Base-by-base conservation (phyloP, 805 yeast genomes). In the Spencermartinsiella europaea region DNA sequence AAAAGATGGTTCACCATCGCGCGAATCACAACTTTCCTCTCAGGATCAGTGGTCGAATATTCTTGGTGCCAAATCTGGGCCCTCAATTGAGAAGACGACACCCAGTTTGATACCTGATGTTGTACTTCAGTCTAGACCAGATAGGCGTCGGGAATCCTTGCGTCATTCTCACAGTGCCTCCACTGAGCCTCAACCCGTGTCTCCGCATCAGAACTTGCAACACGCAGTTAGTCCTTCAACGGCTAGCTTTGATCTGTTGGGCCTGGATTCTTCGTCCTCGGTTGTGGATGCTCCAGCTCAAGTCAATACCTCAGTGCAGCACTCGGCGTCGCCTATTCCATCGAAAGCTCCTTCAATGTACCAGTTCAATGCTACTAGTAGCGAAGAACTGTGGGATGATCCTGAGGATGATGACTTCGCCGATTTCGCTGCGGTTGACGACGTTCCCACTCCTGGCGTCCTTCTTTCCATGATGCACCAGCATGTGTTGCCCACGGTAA, bases 391-490 rank as follows among this genome's bases (percentile, higher is more conserved):
- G 2, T 41, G 47, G 10, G 16, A 46, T 27, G 47, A 34, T 25
- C 42, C 25, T 31, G 36, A 2, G 5, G 42, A 38, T 10, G 77
- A 67, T 2, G 72, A 60, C 45, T 57, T 59, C 28, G 43, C 36
- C 28, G 52, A 38, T n/a, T 53, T 46, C 34, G 42, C 47, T 21
- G 25, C 17, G 20, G 28, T 42, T 25, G 14, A 44, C 7, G 45
- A 48, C n/a, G 42, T 47, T 21, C 66, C 66, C 4, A 59, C 62
- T 14, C 65, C 71, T 8, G 65, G 53, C 35, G 59, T 53, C 2
- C 43, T 49, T 3, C 47, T 50, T 4, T 16, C 20, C 1, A 52
- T 14, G 1, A 57, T 50, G 1, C 57, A 45, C 5, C 53, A 51
- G 42, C 57, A 63, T 19, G 53, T 53, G 10, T 35, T 57, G 12